Conservation (phyloP, 345 rosid genomes). For the Passiflora organensis region DNA sequence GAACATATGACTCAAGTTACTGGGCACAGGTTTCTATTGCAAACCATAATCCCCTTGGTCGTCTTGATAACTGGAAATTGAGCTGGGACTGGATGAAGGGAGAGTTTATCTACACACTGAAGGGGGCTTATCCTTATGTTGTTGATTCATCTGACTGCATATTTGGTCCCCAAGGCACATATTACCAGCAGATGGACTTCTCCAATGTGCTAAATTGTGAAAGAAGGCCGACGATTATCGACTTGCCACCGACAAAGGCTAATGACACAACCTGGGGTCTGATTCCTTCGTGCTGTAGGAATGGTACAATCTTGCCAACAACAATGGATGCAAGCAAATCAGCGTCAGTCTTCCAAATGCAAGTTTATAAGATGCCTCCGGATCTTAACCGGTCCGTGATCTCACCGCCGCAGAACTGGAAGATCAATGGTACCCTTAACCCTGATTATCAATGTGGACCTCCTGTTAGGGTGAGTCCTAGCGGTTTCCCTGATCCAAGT, state of each 20-base stretch:
- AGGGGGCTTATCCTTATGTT: constrained; percentile 79
- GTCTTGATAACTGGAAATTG: constrained; percentile 91
- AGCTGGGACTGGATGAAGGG: constrained; percentile 92
- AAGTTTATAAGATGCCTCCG: constrained; percentile 93
- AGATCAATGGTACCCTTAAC: constrained; percentile 69
- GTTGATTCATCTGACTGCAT: constrained; percentile 81
- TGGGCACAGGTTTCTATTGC: constrained; percentile 72
- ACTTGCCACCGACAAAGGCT: constrained; percentile 78
- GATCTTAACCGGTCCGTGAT: constrained; percentile 63
- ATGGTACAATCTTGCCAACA: constrained; percentile 80
- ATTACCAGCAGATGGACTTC: constrained; percentile 55
- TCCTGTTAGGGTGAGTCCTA: constrained; percentile 75
- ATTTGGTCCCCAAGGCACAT: constrained; percentile 61
- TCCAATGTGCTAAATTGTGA: constrained; percentile 70
- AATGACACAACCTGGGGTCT: constrained; percentile 67
- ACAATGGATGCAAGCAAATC: constrained; percentile 82
- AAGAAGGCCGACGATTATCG: constrained; percentile 74
- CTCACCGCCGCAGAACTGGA: constrained; percentile 79
- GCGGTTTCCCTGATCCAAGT: constrained; percentile 61
- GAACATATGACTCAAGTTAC: constrained; percentile 70
- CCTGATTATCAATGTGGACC: constrained; percentile 83
- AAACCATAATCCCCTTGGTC: constrained; percentile 87
- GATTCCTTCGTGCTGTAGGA: constrained; percentile 76
- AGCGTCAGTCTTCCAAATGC: constrained; percentile 67
- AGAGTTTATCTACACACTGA: constrained; percentile 74